Base-by-base conservation (phyloP, 176 grass and related monocot species). In the Luzula sylvatica region DNA sequence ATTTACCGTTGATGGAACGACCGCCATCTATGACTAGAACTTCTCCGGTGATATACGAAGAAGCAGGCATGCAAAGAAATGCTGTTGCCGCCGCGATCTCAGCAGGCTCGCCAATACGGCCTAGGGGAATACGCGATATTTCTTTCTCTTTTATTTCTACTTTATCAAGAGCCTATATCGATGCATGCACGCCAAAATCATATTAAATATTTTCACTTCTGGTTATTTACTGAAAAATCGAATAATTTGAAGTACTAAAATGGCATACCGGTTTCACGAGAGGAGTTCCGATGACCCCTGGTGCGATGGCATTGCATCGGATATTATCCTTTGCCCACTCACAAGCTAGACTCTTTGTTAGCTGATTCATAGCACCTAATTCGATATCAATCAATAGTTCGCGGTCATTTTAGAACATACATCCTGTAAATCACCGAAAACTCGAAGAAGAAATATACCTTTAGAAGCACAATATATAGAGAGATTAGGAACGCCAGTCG, bases 261-360 rank as follows among this genome's bases (percentile, higher is more conserved):
- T 12, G 13, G 12, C n/a, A 39, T 69, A 69, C 51, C 11, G 21
- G 50, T 42, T 69, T 69, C 52, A 69, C 46, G 5, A 69, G 65
- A 28, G 52, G 65, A 15, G 66, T 69, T 21, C 13, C 42, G 21
- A 69, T 69, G 2, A 23, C 14, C 0, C 69, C 75, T 12, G 76
- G 68, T 3, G 75, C 52, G 28, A 78, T 44, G 2, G 52, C 38
- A 23, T 78, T 78, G n/a, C 46, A 58, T 32, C 75, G 68, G 5
- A 72, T 66, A 8, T 45, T 58, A 19, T 72, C 42, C 0, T 14
- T 2, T 20, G 60, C 75, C 70, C 77, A 75, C 50, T 81, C 65
- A 8, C 42, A 18, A 11, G 71, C 77, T 1, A 70, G 42, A 42
- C 56, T 70, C 43, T 56, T 66, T 38, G 59, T 72, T 1, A 78